A percentile compares a stretch with the other conserved stretches of the same genome.
Evolutionary conservation across 768 basidiomycete species (phyloP).

Genomic region (Boletus rex-veris): DNA sequence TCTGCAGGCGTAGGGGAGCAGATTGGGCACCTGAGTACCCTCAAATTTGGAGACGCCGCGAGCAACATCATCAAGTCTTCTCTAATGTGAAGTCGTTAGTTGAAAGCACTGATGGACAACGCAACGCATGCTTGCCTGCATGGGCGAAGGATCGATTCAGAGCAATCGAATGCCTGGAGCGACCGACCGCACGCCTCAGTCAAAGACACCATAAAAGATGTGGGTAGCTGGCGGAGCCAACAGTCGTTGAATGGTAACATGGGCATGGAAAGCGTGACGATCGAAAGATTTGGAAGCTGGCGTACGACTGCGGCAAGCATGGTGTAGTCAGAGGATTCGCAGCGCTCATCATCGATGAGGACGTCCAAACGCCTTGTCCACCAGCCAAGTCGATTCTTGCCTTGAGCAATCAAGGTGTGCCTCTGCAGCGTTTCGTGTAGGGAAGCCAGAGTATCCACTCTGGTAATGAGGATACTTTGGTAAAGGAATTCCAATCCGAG

Average conservation of each 20-base stretch:
- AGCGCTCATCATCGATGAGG: constrained; percentile 24
- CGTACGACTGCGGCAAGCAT: constrained; percentile 22
- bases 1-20: constrained; percentile 25
- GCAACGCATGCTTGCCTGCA: constrained; percentile 20
- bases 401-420: neutral
- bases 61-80: constrained; percentile 29
- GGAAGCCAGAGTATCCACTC: constrained; percentile 13
- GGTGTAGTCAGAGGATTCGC: constrained; percentile 23
- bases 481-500: constrained; percentile 24
- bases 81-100: constrained; percentile 11
- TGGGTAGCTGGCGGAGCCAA: constrained; percentile 28
- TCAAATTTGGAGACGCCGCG: constrained; percentile 25
- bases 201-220: constrained; percentile 17
- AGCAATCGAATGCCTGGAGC: constrained; percentile 28
- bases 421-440: constrained; percentile 15
- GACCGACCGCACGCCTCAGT: constrained; percentile 27
- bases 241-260: constrained; percentile 22
- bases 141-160: constrained; percentile 29
- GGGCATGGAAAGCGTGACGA: constrained; percentile 27
- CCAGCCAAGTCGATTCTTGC: constrained; percentile 16
- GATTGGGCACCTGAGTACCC: constrained; percentile 26
- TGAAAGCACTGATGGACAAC: neutral
- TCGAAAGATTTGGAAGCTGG: constrained; percentile 25
- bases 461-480: constrained; percentile 21
- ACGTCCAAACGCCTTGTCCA: constrained; percentile 29